A percentile compares a stretch with the other conserved stretches of the same genome.
Conservation (phyloP, 2,329 filamentous ascomycete species). For the Hyphodiscus sp. region DNA sequence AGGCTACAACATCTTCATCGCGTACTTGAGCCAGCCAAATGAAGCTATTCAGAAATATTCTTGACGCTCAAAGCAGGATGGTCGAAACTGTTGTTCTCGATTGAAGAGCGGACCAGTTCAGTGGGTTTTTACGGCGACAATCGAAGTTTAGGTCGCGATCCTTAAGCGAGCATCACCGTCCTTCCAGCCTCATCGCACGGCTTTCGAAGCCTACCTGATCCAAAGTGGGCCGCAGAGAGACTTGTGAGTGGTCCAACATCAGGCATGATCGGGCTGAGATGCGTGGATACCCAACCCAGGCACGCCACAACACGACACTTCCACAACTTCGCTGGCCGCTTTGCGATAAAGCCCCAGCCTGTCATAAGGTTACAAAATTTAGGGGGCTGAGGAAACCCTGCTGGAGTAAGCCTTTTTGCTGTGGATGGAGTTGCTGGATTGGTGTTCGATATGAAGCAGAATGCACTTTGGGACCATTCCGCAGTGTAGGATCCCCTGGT, state of each 20-base stretch:
- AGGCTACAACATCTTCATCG: background rate
- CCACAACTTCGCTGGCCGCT: conserved; percentile 20
- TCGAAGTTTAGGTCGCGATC: background rate
- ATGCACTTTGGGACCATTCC: background rate
- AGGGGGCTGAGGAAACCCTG: background rate
- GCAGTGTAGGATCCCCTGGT: background rate
- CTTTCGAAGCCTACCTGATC: conserved; percentile 4
- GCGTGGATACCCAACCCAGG: conserved; percentile 41
- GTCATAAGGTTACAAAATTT: background rate
- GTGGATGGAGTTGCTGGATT: background rate
- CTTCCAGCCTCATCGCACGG: conserved; percentile 13
- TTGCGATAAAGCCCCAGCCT: conserved; percentile 3
- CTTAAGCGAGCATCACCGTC: background rate
- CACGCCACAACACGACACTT: conserved; percentile 16
- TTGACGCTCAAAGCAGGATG: too few relatives aligned
- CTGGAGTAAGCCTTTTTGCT: background rate
- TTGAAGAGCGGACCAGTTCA: too few relatives aligned
- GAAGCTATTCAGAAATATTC: background rate
- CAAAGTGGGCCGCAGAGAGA: conserved; percentile 1
- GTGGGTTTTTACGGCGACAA: too few relatives aligned
- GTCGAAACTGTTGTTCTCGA: background rate
- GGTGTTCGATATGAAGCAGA: background rate
- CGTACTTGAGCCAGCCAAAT: background rate
- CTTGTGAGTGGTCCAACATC: conserved; percentile 6
- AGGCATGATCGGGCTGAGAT: conserved; percentile 31